phyloP scores from a whole-genome alignment of 768 basidiomycete genomes.

The Suillus subaureus region DNA sequence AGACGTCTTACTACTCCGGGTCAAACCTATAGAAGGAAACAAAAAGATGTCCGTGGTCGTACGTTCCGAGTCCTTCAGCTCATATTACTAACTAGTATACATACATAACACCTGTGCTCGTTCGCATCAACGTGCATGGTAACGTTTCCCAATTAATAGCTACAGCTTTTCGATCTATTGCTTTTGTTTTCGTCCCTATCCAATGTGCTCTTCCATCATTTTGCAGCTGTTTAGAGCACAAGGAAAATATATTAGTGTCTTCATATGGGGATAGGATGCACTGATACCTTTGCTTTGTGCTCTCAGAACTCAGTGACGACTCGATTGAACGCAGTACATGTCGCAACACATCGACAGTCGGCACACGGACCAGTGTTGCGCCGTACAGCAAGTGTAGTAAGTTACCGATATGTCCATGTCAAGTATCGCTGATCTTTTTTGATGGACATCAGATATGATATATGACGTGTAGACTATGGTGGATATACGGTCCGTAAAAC shows the following conservation, averaged over 20 bases:
- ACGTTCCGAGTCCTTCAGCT: too few species aligned
- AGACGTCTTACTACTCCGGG: too few species aligned
- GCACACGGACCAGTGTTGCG: not conserved
- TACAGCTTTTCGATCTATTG: not conserved
- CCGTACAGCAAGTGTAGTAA: not conserved
- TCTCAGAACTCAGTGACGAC: too few species aligned
- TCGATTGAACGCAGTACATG: not conserved
- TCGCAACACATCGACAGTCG: not conserved
- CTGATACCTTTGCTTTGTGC: too few species aligned
- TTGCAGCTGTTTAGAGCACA: not conserved
- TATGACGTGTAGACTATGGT: not conserved
- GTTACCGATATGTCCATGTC: not conserved
- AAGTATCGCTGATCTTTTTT: not conserved
- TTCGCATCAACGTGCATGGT: not conserved
- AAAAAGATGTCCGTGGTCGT: too few species aligned
- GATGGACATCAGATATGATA: not conserved
- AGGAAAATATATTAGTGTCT: too few species aligned
- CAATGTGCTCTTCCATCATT: not conserved
- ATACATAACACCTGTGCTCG: too few species aligned
- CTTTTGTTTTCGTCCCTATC: not conserved
- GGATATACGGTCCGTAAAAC: not conserved
- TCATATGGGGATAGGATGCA: too few species aligned
- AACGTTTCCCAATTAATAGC: not conserved
- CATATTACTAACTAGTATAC: not conserved
- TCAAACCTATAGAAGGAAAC: not conserved